Evolutionary conservation across 768 basidiomycete genomes (phyloP).

Genomic region (Paxillus ammoniavirescens): DNA sequence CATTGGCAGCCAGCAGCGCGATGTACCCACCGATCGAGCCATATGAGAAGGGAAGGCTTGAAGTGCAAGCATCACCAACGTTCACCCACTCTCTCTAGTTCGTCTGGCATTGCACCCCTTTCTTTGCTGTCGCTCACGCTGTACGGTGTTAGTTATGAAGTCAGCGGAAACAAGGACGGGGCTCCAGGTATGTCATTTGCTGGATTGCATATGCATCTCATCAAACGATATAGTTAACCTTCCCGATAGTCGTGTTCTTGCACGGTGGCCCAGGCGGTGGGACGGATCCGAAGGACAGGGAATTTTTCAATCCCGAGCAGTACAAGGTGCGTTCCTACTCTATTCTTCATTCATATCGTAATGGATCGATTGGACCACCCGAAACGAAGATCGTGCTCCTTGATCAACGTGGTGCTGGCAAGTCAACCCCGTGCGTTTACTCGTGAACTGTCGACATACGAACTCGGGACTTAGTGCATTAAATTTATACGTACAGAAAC

Average conservation of each 20-base stretch:
- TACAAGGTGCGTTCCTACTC: slow-evolving; percentile 58
- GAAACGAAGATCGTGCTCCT: slow-evolving; percentile 69
- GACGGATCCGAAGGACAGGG: slow-evolving; percentile 60
- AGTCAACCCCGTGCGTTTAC: slow-evolving; percentile 74
- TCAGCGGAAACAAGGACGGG: slow-evolving; percentile 76
- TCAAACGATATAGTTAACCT: not conserved
- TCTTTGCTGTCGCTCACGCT: not conserved
- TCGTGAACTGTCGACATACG: not conserved
- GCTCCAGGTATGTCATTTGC: slow-evolving; percentile 53
- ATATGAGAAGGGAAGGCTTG: slow-evolving; percentile 60
- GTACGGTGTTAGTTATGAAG: slow-evolving; percentile 59
- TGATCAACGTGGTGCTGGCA: slow-evolving; percentile 88
- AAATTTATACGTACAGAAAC: slow-evolving; percentile 40
- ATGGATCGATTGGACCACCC: not conserved
- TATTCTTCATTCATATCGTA: not conserved
- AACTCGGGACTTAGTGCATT: slow-evolving; percentile 1
- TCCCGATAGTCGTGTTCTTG: slow-evolving; percentile 64
- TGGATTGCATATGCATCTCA: not conserved
- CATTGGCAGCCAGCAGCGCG: not conserved
- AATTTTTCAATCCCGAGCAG: slow-evolving; percentile 81
- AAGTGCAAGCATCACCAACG: slow-evolving; percentile 53
- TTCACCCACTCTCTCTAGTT: slow-evolving; percentile 72
- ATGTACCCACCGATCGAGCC: slow-evolving; percentile 75
- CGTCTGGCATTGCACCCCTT: slow-evolving; percentile 24
- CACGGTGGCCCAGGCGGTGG: slow-evolving; percentile 89